These are phyloP conservation scores for Phoenix dactylifera DNA, from an alignment of 176 grass and related monocot species.

Conservation along the genomic window DNA sequence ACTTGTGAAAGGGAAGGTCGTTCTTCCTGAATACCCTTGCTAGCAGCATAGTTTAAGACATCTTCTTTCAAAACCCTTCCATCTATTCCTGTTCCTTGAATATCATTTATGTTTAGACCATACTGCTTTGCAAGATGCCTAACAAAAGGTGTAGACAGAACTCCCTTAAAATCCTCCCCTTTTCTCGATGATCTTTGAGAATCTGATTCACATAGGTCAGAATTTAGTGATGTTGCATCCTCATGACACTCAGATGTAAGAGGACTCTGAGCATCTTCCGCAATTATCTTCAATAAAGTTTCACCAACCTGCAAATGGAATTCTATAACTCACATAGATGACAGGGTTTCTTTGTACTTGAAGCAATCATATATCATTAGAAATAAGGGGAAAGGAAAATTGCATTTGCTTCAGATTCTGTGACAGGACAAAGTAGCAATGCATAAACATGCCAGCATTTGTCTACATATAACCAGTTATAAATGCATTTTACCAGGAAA, in stretches of 20 bases:
- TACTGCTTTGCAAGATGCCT: constrained; percentile 72
- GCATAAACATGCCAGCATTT: too few relatives aligned
- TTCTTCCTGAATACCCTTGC: constrained; percentile 42
- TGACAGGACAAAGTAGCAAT: too few relatives aligned
- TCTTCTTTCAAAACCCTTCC: constrained; percentile 86
- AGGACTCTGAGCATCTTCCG: constrained; percentile 36
- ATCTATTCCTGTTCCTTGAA: constrained; percentile 61
- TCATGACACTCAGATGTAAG: constrained; percentile 20
- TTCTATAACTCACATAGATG: too few relatives aligned
- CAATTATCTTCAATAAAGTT: constrained; percentile 79
- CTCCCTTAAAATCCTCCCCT: constrained; percentile 23
- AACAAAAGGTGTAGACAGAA: constrained; percentile 70
- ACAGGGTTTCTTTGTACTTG: too few relatives aligned
- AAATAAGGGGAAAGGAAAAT: too few relatives aligned
- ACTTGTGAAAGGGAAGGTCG: constrained; percentile 15
- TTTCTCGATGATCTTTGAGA: constrained; percentile 20
- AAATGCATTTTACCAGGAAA: too few relatives aligned
- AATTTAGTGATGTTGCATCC: constrained; percentile 19
- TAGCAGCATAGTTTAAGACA: constrained; percentile 60
- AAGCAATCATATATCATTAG: too few relatives aligned
- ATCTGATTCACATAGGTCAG: constrained; percentile 23
- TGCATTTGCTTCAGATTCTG: too few relatives aligned
- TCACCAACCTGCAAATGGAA: constrained; percentile 63
- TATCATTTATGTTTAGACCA: constrained; percentile 56
- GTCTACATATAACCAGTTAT: too few relatives aligned